Base-by-base conservation (phyloP, 345 rosid genomes). In the Eucalyptus curtisii region DNA sequence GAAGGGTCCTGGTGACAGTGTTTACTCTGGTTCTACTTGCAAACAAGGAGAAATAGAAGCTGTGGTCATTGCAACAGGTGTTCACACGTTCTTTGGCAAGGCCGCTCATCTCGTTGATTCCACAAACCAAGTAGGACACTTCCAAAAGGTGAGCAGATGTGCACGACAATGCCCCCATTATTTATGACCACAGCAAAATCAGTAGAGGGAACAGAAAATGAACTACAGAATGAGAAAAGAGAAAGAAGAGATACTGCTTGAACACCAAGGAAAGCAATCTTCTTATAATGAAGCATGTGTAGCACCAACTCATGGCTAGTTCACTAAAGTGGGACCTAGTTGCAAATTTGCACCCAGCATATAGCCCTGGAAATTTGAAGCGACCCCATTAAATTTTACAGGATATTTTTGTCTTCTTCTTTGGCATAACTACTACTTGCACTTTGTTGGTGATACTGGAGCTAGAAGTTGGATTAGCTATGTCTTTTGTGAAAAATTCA, bases 1-100 rank as follows among this genome's bases (percentile, higher is more conserved):
- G 27, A 96, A 94, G 92, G 94, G 94, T 82, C 96, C 98, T 4
- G 97, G 99, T 14, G 98, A 95, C 89, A 91, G 96, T 90, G 95
- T 96, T 40, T 96, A 94, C 92, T 95, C 99, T 13, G 99, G 99
- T 88, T 96, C 99, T 25, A 96, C 99, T 17, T 96, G 98, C 90
- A 96, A 96, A 89, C 99, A 96, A 88, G 99, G 99, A 90, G 99
- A 96, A 92, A 95, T 96, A 89, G 99, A 95, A 92, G 98, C 98
- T 10, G 95, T 96, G 57, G 97, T 96, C n/a, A 95, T 96, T 88
- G 99, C 98, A 90, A 96, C 98, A 0, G 99, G 99, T 45, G 99
- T 96, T 49, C 99, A 96, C 90, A 96, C 99, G 19, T 96, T 96
- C 93, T 96, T 96, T 16, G 98, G 98, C 86, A 96, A 94, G 93